Conservation (phyloP, 192 early-diverging fungal species). For the Mortierella hygrophila region DNA sequence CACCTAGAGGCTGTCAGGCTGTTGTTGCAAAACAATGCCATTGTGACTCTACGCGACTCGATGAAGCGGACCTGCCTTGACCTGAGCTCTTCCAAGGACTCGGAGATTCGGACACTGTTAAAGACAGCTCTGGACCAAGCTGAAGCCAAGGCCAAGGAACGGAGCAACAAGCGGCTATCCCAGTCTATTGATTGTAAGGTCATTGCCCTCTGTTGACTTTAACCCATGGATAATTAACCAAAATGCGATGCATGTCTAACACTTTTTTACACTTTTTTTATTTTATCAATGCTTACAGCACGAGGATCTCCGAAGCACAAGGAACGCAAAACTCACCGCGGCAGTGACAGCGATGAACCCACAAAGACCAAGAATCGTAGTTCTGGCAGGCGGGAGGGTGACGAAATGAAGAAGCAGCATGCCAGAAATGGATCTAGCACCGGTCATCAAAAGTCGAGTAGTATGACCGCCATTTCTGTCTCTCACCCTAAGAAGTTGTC, state of each 20-base stretch:
- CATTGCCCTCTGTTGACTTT: background rate
- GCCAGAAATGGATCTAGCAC: constrained; percentile 20
- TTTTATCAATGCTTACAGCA: constrained; percentile 3
- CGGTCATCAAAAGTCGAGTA: constrained; percentile 21
- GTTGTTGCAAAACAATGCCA: constrained; percentile 61
- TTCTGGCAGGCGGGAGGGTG: constrained; percentile 11
- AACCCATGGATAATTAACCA: background rate
- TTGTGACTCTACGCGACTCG: constrained; percentile 63
- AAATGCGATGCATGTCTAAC: background rate
- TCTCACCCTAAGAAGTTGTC: background rate
- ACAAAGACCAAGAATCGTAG: constrained; percentile 25
- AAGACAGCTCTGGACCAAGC: constrained; percentile 41
- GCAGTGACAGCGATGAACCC: constrained; percentile 41
- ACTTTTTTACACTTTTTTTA: background rate
- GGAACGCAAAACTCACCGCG: constrained; percentile 40
- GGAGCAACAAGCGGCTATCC: constrained; percentile 42
- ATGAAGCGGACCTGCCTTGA: constrained; percentile 66
- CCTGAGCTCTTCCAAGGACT: constrained; percentile 57
- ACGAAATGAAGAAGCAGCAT: constrained; percentile 20
- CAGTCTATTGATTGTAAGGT: constrained; percentile 37
- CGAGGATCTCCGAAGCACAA: constrained; percentile 36
- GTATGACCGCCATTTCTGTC: constrained; percentile 29
- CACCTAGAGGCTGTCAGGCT: constrained; percentile 58
- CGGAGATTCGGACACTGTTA: constrained; percentile 35
- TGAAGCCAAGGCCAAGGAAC: constrained; percentile 52